Base-by-base conservation (phyloP, 2,329 filamentous ascomycete genomes). In the Alternaria sp. region DNA sequence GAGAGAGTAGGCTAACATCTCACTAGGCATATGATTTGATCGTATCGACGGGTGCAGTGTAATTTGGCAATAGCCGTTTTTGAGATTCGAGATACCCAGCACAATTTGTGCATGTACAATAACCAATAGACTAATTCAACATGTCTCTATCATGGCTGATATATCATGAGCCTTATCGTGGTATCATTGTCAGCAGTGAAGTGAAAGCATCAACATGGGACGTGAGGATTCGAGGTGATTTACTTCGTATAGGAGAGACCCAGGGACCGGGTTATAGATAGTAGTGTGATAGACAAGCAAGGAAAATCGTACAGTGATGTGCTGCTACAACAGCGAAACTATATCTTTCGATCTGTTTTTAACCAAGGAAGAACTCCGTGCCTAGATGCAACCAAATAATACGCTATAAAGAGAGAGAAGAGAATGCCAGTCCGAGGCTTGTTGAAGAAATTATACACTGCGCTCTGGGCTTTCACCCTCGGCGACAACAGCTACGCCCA, bases 401-500 rank as follows among this genome's bases (percentile, higher is more conserved):
- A 60, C 57, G 53, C 54, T 46, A 39, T 57, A 18, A 47, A 22
- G 47, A 51, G 26, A 54, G 43, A 43, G 46, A 51, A 56, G 44
- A 57, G 48, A 34, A 48, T 56, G 57, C 54, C 61, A 54, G 52
- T 66, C 54, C 24, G 38, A 57, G 43, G 48, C 38, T 44, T 51
- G 24, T 24, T 41, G 32, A 53, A 48, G 20, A 51, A 11, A 38
- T 47, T 67, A 83, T 55, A 83, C 82, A 67, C 73, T 79, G 30
- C 86, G 88, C 81, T 96, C 93, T 0, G 91, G 85, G 49, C 85
- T 84, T 83, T 98, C 95, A 47, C 91, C 92, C 71, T 92, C 89
- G 0, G 93, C 94, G 70, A 99, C 91, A 58, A 99, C 86, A 3
- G 95, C 90, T 41, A 96, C 87, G 18, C 89, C 89, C 53, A 98